Evolutionary conservation across 495 filamentous ascomycete species (phyloP), one percentile per base, ranked within the genome.

Genomic region (Penicillium nucicola): DNA sequence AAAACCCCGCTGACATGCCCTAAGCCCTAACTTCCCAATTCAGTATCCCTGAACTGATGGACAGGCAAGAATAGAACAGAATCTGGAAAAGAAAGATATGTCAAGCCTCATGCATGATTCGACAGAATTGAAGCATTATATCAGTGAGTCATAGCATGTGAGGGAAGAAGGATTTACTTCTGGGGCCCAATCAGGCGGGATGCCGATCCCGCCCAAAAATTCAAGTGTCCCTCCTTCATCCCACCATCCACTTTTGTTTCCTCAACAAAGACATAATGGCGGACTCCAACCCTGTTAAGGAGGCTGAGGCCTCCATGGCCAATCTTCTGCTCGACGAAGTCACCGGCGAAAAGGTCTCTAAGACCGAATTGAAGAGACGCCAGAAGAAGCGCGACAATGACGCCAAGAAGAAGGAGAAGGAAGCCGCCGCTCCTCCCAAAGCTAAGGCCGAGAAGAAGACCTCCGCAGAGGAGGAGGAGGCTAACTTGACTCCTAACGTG

Each of bases 291-390:
- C 50, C 66, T 51, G 72, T 76, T 42, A 64, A 72, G 49, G 85
- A 85, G 76, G 79, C 78, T 49, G 80, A 82, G 53, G 75, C 71
- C 51, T 79, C 82, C 66, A 70, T 86, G 60, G 82, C 83, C 64
- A 90, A 92, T 65, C 79, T 92, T 53, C 78, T 89, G 64, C 76
- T 88, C 23, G 90, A 95, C 67, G 88, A 92, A 52, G 85, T 87
- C 50, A 92, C 90, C 33, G 90, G 89, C 54, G 90, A 95, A 72
- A 83, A 77, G 70, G 79, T 82, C 34, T 92, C 89, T 73, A 93
- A 95, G 84, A 82, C 86, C 19, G 90, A 92, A 71, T 77, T 93
- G 67, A 98, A 97, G 88, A 92, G 89, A 78, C 86, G 92, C 63
- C 84, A 92, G 77, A 98, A 97, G 86, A 77, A 85, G 66, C 85